Base-by-base conservation (phyloP, 495 filamentous ascomycete genomes). In the Terfezia boudieri region DNA sequence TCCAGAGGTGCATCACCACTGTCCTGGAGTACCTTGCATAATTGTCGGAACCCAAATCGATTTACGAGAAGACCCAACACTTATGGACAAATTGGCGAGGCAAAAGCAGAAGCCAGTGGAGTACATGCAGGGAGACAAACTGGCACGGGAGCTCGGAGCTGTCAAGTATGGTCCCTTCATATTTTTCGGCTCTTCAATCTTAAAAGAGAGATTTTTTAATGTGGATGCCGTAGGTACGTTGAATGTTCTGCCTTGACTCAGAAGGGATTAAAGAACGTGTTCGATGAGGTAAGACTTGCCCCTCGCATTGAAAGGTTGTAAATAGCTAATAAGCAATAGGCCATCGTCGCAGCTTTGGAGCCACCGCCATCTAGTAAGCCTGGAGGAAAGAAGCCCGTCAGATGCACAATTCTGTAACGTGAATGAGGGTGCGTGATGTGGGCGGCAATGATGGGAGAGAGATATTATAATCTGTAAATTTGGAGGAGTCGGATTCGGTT, bases 11-110 rank as follows among this genome's bases (percentile, higher is more conserved):
- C 87, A 92, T 66, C 90, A 98, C 68, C 90, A 98, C 69, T 98
- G 90, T 68, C 90, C 90, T 22, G 90, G 90, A 58, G 90, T 98
- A 11, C 90, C 90, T 36, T 98, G 92, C 76, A 71, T 98, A 50
- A 96, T 98, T 59, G 90, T 98, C 58, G 90, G 90, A 60, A 98
- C 90, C 11, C 90, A 98, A 71, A 87, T 86, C 55, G 90, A 98
- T 84, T 73, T 98, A 63, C 74, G 90, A 60, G 89, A 95, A 54
- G 92, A 98, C 60, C 69, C 78, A n/a, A 76, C 76, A 52, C 86
- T 96, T 5, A 73, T 82, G 50, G 86, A 94, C 58, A 98, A 96
- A 73, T 74, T 98, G 35, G 71, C 82, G 36, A 94, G 92, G 67
- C 90, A 95, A 67, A 88, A 92, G 69, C 94, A 96, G 87, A 68